Percentiles rank a stretch among this genome's conserved stretches.
phyloP scores from a whole-genome alignment of 176 grass and related monocot species.

The Pontederia crassipes region DNA sequence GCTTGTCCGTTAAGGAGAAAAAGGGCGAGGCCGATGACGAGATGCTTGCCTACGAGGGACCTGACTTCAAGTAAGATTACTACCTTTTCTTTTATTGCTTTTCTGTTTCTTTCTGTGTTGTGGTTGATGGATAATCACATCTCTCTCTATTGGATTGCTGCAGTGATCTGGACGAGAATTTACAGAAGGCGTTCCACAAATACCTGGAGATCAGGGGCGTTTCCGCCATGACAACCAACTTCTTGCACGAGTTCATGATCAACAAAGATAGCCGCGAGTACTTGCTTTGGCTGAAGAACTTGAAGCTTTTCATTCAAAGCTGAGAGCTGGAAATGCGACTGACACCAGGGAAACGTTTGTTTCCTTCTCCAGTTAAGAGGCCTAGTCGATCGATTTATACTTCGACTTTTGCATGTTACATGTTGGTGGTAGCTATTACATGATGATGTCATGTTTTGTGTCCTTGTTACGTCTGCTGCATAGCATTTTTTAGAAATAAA shows the following conservation, averaged over 20 bases:
- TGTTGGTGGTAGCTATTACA: neutral
- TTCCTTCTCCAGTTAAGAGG: too few relatives aligned
- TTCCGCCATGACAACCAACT: constrained; percentile 67
- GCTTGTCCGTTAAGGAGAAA: constrained; percentile 44
- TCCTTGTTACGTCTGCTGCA: constrained; percentile 13
- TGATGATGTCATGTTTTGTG: neutral
- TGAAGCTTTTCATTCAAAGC: constrained; percentile 66
- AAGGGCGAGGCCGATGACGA: constrained; percentile 14
- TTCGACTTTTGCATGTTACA: neutral
- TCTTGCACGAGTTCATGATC: constrained; percentile 94
- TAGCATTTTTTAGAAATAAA: too few relatives aligned
- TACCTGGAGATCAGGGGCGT: constrained; percentile 83
- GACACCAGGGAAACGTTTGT: too few relatives aligned
- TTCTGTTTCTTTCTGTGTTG: neutral
- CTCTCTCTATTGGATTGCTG: neutral
- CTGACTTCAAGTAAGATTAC: constrained; percentile 74
- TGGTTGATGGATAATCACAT: neutral
- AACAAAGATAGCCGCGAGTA: constrained; percentile 96
- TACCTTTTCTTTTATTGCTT: neutral
- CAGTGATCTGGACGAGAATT: constrained; percentile 93
- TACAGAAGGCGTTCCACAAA: constrained; percentile 89
- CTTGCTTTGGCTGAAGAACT: constrained; percentile 66
- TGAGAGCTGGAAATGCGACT: constrained; percentile 11
- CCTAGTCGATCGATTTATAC: neutral
- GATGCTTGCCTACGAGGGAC: constrained; percentile 67